Conservation (phyloP, 2,329 filamentous ascomycete species). For the Thelonectria blattea region DNA sequence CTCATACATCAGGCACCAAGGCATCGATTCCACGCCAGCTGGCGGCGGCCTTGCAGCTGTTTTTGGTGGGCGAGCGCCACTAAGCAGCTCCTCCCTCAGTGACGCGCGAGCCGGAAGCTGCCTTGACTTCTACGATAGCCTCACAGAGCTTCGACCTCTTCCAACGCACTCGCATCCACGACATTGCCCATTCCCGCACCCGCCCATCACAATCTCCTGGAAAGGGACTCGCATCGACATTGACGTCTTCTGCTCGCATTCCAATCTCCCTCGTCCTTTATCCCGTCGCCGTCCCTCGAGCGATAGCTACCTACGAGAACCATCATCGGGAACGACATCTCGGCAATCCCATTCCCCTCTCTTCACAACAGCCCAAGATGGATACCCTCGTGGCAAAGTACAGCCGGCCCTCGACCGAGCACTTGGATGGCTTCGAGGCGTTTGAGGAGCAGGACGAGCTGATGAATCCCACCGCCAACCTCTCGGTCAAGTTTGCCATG, state of each 20-base stretch:
- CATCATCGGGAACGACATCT: constrained; percentile 5
- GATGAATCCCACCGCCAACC: constrained; percentile 72
- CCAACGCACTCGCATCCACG: neutral
- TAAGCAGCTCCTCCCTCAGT: constrained; percentile 35
- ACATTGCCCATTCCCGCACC: neutral
- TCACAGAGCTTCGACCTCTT: constrained; percentile 23
- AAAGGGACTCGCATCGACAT: neutral
- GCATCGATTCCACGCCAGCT: constrained; percentile 22
- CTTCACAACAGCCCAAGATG: constrained; percentile 62
- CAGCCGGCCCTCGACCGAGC: constrained; percentile 76
- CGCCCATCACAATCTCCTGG: neutral
- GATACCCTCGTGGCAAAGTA: constrained; percentile 93
- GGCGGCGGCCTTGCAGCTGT: constrained; percentile 23
- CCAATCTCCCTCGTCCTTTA: neutral
- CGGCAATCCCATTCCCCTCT: constrained; percentile 1
- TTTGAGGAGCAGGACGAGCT: constrained; percentile 75
- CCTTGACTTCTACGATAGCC: constrained; percentile 43
- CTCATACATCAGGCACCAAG: neutral
- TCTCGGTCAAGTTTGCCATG: constrained; percentile 93
- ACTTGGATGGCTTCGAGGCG: constrained; percentile 72
- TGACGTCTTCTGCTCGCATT: neutral
- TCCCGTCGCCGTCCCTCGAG: neutral
- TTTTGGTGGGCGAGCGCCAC: neutral
- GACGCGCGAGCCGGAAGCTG: constrained; percentile 53
- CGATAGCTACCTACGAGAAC: neutral